Evolutionary conservation across 495 filamentous ascomycete genomes (phyloP).

Genomic region (Podospora comata): DNA sequence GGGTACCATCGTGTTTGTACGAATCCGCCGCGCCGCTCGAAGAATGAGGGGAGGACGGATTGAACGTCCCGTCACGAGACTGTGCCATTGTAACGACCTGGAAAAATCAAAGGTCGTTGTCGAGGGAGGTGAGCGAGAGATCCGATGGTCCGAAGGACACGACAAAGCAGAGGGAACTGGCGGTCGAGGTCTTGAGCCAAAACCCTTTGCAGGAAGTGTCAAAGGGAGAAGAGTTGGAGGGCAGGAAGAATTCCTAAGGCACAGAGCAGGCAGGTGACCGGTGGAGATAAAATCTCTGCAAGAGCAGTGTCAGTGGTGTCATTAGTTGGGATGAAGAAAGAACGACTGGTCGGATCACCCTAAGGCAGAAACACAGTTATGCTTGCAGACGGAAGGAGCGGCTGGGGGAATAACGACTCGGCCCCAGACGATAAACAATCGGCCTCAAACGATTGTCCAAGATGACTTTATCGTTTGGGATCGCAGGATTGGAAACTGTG

Average conservation of each 20-base stretch:
- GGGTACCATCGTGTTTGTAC: conserved; percentile 53
- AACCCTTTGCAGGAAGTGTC: not conserved
- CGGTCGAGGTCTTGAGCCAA: too few relatives aligned
- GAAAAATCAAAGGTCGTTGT: not conserved
- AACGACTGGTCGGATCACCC: not conserved
- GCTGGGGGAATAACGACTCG: not conserved
- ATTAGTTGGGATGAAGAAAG: not conserved
- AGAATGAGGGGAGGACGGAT: conserved; percentile 55
- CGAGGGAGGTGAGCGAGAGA: not conserved
- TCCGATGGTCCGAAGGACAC: not conserved
- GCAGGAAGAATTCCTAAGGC: not conserved
- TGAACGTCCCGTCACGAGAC: conserved; percentile 38
- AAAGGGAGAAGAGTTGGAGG: not conserved
- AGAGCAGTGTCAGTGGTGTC: not conserved
- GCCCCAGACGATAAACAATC: not conserved
- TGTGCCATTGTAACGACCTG: conserved; percentile 30
- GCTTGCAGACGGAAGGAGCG: not conserved
- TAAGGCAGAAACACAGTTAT: not conserved
- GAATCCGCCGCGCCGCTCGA: conserved; percentile 54
- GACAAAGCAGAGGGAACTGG: not conserved
- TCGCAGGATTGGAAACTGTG: not conserved
- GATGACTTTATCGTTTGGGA: not conserved
- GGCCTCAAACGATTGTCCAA: not conserved
- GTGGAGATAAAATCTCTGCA: not conserved
- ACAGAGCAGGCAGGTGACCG: not conserved